Base-by-base conservation (phyloP, 2,329 filamentous ascomycete species). In the Fusarium longipes region DNA sequence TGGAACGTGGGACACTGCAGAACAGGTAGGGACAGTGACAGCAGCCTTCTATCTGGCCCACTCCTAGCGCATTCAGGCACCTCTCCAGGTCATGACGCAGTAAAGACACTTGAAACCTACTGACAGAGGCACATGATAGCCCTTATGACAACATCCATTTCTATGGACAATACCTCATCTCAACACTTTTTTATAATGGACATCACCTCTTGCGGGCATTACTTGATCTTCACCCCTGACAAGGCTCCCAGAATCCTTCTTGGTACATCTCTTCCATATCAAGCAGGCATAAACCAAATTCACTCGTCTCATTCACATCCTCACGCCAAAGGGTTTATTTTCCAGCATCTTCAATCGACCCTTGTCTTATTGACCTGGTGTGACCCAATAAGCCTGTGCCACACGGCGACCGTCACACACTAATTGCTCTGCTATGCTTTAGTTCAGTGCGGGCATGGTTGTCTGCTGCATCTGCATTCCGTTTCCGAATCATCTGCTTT, bases 331-430 rank as follows among this genome's bases (percentile, higher is more conserved):
- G 33, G 60, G 42, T 39, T 57, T 53, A 48, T 39, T 42, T 51
- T 55, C 48, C 60, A 68, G 36, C 47, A 44, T n/a, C 47, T 57
- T 51, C 35, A 29, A n/a, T n/a, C n/a, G n/a, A 57, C 69, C 70
- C 67, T 54, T 54, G 61, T 55, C 57, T 38, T 29, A 30, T 44
- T 38, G 51, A 58, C 40, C 63, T 57, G 55, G 51, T 54, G 59
- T 63, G 60, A 70, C 64, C 71, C 71, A 73, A 73, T 73, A 63
- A 73, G 70, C 71, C 71, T 51, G 57, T 71, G 71, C 71, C 71
- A 73, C 71, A 73, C 65, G 58, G 62, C 59, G 52, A 60, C 43
- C 44, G 53, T 63, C 57, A 63, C 59, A 64, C 66, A 64, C 64
- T 71, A 67, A 66, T 45, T 57, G 33, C 33, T 51, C 51, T 58